Evolutionary conservation across 345 rosid genomes (phyloP).

Genomic region (Acer yangbiense): DNA sequence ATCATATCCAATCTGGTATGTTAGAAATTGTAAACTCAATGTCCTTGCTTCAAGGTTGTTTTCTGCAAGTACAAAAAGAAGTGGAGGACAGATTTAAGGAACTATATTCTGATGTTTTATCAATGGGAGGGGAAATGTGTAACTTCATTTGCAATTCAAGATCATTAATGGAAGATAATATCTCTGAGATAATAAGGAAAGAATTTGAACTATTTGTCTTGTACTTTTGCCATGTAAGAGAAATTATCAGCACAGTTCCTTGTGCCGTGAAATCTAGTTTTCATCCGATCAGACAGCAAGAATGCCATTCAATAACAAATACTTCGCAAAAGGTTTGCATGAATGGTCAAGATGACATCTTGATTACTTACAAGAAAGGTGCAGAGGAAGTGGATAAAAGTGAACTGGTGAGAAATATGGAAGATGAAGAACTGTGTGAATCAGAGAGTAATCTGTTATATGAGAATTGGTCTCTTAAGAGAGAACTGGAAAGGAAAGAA

Average conservation of each 20-base stretch:
- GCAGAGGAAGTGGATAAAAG: constrained; percentile 24
- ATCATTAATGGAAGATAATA: constrained; percentile 57
- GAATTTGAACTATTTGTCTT: constrained; percentile 50
- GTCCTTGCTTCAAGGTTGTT: constrained; percentile 58
- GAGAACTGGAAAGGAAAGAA: constrained; percentile 79
- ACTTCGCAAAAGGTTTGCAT: constrained; percentile 20
- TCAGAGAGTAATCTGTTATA: constrained; percentile 31
- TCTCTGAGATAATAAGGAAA: constrained; percentile 56
- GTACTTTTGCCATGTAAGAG: constrained; percentile 52
- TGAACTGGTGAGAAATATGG: constrained; percentile 31
- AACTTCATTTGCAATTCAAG: constrained; percentile 43
- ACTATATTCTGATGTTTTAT: constrained; percentile 46
- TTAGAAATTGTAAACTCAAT: constrained; percentile 50
- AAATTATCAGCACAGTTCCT: constrained; percentile 34
- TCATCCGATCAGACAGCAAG: constrained; percentile 28
- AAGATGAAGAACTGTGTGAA: constrained; percentile 32
- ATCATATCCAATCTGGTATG: constrained; percentile 40
- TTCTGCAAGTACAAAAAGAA: constrained; percentile 60
- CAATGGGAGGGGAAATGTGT: constrained; percentile 50
- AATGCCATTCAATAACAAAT: constrained; percentile 16
- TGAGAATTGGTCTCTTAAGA: constrained; percentile 62
- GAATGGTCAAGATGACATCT: constrained; percentile 18
- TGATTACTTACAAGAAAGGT: constrained; percentile 26
- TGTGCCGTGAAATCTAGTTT: constrained; percentile 25
- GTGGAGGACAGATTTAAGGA: constrained; percentile 52